Conservation (phyloP, 768 basidiomycete species). For the Trametes maxima region DNA sequence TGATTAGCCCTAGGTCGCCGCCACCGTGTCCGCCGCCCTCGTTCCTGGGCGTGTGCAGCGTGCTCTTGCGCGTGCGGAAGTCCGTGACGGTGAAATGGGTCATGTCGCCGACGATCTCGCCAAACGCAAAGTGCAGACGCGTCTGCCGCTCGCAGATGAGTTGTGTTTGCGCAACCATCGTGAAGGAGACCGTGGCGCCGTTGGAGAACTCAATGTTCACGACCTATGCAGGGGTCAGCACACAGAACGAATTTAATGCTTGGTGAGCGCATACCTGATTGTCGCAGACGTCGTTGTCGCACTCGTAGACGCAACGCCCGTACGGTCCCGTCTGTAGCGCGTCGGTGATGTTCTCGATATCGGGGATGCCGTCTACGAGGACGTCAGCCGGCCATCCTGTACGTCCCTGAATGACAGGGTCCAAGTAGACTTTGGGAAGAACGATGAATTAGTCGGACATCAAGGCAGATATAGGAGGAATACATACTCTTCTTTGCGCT, state of each 20-base stretch:
- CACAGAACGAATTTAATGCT: too few relatives aligned
- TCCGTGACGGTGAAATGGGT: slow-evolving; percentile 70
- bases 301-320: slow-evolving; percentile 84
- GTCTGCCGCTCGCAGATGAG: slow-evolving; percentile 82
- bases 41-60: slow-evolving; percentile 47
- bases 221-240: slow-evolving; percentile 43
- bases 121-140: slow-evolving; percentile 81
- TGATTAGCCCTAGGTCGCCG: slow-evolving; percentile 77
- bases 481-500: slow-evolving; percentile 79
- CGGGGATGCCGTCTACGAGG: slow-evolving; percentile 79
- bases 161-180: slow-evolving; percentile 87
- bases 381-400: slow-evolving; percentile 66
- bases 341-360: slow-evolving; percentile 81
- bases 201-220: slow-evolving; percentile 87
- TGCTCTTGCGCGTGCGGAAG: slow-evolving; percentile 60
- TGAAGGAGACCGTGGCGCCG: slow-evolving; percentile 82
- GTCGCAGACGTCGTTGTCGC: slow-evolving; percentile 62
- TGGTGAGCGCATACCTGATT: not conserved
- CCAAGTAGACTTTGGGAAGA: slow-evolving; percentile 71
- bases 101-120: slow-evolving; percentile 92
- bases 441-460: not conserved
- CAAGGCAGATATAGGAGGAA: not conserved
- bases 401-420: slow-evolving; percentile 60
- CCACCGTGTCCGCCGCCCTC: slow-evolving; percentile 83
- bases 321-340: slow-evolving; percentile 75